A percentile compares a stretch with the other conserved stretches of the same genome.
Evolutionary conservation across 2,329 filamentous ascomycete species (phyloP).

Genomic region (Botrytis aclada): DNA sequence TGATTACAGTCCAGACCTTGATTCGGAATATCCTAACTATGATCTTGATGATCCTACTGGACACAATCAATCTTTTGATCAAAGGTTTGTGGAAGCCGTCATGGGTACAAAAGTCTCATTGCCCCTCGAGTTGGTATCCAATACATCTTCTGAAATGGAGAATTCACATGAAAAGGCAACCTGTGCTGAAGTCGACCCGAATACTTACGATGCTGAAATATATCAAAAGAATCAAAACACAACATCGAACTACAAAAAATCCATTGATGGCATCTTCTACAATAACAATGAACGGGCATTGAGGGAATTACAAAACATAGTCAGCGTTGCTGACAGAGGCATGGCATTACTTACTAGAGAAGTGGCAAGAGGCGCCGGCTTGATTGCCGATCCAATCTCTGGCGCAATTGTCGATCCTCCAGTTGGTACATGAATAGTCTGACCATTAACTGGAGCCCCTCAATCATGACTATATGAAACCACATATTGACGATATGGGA

Average conservation of each 20-base stretch:
- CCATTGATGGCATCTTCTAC: slow-evolving; percentile 36
- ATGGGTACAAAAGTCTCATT: slow-evolving; percentile 16
- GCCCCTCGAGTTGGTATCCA: background rate
- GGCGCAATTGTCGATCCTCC: background rate
- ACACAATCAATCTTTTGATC: slow-evolving; percentile 33
- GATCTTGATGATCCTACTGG: slow-evolving; percentile 34
- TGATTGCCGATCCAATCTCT: background rate
- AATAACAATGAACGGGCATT: slow-evolving; percentile 37
- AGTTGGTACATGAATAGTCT: background rate
- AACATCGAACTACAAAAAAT: slow-evolving; percentile 34
- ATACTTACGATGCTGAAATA: slow-evolving; percentile 34
- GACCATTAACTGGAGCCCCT: background rate
- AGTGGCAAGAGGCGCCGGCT: slow-evolving; percentile 20
- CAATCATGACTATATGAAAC: background rate
- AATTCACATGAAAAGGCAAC: background rate
- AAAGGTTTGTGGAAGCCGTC: slow-evolving; percentile 38
- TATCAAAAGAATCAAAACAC: slow-evolving; percentile 35
- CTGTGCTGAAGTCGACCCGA: background rate
- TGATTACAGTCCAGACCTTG: slow-evolving; percentile 30
- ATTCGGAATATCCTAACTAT: slow-evolving; percentile 27
- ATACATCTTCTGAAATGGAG: background rate
- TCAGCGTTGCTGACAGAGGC: slow-evolving; percentile 35
- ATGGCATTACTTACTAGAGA: slow-evolving; percentile 32
- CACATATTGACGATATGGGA: background rate
- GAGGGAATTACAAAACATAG: slow-evolving; percentile 35